phyloP scores from a whole-genome alignment of 768 basidiomycete genomes.

The Gloeopeniophorella convolvens region DNA sequence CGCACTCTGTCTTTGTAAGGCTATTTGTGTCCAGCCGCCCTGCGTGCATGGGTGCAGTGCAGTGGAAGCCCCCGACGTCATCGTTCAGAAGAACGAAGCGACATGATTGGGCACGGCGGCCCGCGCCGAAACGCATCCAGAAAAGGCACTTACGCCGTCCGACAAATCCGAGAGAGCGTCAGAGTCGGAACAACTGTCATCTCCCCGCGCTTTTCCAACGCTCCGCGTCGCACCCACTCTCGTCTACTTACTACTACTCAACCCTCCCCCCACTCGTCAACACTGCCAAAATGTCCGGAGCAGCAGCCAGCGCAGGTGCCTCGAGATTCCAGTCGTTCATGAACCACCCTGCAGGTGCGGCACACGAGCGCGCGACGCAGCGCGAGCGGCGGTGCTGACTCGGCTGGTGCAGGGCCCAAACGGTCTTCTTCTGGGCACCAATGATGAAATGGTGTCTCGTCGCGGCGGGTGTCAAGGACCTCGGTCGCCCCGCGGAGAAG shows the following conservation, averaged over 20 bases:
- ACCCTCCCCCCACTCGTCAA: neutral
- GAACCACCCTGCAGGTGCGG: slow-evolving; percentile 90
- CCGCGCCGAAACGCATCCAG: no score
- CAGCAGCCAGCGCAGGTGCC: slow-evolving; percentile 67
- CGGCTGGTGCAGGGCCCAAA: slow-evolving; percentile 59
- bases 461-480: slow-evolving; percentile 76
- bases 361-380: neutral
- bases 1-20: no score
- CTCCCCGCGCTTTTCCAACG: no score
- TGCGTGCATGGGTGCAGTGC: no score
- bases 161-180: no score
- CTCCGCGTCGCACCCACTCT: neutral
- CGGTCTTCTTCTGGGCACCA: slow-evolving; percentile 98
- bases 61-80: no score
- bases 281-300: slow-evolving; percentile 60
- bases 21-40: no score
- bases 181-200: neutral
- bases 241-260: neutral
- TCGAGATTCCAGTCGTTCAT: slow-evolving; percentile 79
- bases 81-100: no score
- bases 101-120: no score
- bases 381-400: neutral
- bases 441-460: slow-evolving; percentile 92
- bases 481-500: slow-evolving; percentile 88
- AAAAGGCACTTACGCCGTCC: no score